phyloP scores from a whole-genome alignment of 1,284 basidiomycete genomes.

The Phenoliferia sp. region DNA sequence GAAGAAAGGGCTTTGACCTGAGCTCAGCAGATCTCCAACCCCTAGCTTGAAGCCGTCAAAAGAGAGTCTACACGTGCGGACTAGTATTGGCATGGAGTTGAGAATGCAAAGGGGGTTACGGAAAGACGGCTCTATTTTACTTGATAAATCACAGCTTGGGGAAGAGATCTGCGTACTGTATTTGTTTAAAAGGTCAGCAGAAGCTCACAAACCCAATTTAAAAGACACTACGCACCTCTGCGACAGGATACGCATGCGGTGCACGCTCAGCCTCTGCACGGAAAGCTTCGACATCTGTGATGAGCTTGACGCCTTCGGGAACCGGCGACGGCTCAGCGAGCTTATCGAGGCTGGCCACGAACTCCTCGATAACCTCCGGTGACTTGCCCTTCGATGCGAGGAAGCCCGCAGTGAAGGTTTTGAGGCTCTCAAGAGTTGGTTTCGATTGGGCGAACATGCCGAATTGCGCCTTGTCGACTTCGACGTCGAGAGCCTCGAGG shows the following conservation, averaged over 20 bases:
- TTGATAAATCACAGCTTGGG: constrained; percentile 6
- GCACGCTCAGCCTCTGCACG: constrained; percentile 9
- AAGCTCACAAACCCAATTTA: neutral
- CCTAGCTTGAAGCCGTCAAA: no score
- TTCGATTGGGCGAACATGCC: constrained; percentile 49
- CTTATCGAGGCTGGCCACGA: constrained; percentile 6
- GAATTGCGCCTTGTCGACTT: constrained; percentile 52
- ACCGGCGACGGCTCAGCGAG: neutral
- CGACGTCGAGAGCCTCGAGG: constrained; percentile 56
- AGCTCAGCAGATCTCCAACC: no score
- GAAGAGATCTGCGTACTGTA: constrained; percentile 21
- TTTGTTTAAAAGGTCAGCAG: neutral
- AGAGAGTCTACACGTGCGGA: no score
- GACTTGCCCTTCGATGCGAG: constrained; percentile 42
- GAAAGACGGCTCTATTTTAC: no score
- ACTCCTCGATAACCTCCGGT: constrained; percentile 31
- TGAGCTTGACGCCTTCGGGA: constrained; percentile 13
- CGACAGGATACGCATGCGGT: constrained; percentile 18
- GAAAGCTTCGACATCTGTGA: constrained; percentile 17
- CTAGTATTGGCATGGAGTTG: no score
- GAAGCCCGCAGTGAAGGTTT: constrained; percentile 56
- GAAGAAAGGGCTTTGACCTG: no score
- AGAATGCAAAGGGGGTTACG: no score
- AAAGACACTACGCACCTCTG: constrained; percentile 14
- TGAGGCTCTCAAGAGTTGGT: constrained; percentile 53